Percentiles rank a stretch among this genome's conserved stretches.
Conservation (phyloP, 805 yeast species). For the Ogataea nonfermentans region DNA sequence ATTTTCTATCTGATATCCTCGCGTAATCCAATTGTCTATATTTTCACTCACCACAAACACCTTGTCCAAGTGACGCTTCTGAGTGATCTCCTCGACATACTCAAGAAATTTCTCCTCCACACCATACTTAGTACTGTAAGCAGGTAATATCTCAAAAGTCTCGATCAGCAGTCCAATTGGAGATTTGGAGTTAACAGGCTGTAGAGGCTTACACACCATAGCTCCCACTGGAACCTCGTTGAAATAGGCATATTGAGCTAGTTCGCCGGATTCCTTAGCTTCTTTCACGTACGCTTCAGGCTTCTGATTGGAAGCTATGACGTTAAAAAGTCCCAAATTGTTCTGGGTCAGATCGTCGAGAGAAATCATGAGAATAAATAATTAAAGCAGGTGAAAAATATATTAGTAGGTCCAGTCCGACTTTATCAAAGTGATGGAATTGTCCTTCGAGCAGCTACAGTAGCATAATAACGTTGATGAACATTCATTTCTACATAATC, state of each 20-base stretch:
- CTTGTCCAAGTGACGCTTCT: slow-evolving; percentile 48
- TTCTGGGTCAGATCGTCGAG: slow-evolving; percentile 59
- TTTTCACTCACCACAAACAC: slow-evolving; percentile 29
- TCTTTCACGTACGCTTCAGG: slow-evolving; percentile 52
- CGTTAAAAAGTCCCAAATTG: slow-evolving; percentile 57
- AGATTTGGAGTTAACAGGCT: slow-evolving; percentile 39
- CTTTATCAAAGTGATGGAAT: no score
- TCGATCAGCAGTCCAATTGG: slow-evolving; percentile 30
- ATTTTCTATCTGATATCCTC: slow-evolving; percentile 25
- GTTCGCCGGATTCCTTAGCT: slow-evolving; percentile 45
- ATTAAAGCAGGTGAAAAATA: slow-evolving; percentile 1
- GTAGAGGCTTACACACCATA: slow-evolving; percentile 53
- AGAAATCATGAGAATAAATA: slow-evolving; percentile 31
- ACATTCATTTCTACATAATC: no score
- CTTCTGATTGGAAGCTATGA: slow-evolving; percentile 56
- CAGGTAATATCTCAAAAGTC: slow-evolving; percentile 46
- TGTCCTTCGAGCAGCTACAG: no score
- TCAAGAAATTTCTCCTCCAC: slow-evolving; percentile 60
- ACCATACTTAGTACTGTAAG: slow-evolving; percentile 55
- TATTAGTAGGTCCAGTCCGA: no score
- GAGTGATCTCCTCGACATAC: slow-evolving; percentile 56
- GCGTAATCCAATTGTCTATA: slow-evolving; percentile 4
- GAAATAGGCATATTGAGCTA: slow-evolving; percentile 56
- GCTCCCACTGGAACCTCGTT: slow-evolving; percentile 83
- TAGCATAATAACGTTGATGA: no score